Evolutionary conservation across 2,329 filamentous ascomycete species (phyloP).

Genomic region (Knoxdaviesia capensis): DNA sequence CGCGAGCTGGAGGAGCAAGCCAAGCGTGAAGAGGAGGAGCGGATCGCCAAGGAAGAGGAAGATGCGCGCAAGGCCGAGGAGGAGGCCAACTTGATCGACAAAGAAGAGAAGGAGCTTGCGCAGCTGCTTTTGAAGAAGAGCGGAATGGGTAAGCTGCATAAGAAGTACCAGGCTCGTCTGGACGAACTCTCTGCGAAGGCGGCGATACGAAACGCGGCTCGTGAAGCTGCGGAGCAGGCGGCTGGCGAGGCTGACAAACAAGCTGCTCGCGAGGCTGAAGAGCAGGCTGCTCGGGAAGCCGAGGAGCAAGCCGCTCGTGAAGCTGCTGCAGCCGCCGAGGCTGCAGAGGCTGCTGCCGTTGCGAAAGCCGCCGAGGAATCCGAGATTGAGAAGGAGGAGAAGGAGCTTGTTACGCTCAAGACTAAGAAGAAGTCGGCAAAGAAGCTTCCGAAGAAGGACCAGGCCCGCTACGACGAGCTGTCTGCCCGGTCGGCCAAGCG

Average conservation of each 20-base stretch:
- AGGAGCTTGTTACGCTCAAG: conserved; percentile 1
- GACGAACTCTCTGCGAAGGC: conserved; percentile 11
- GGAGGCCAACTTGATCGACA: conserved; percentile 15
- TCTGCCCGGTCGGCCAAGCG: conserved; percentile 1
- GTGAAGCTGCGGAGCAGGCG: conserved; percentile 12
- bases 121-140: background rate
- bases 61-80: conserved; percentile 14
- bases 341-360: background rate
- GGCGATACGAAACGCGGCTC: conserved; percentile 5
- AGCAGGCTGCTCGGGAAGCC: conserved; percentile 12
- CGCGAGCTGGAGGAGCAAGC: background rate
- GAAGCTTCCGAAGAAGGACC: conserved; percentile 1
- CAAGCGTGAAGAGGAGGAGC: background rate
- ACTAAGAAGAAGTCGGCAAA: conserved; percentile 1
- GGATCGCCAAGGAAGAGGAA: background rate
- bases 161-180: conserved; percentile 2
- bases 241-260: conserved; percentile 13
- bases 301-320: conserved; percentile 11
- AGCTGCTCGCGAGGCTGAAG: conserved; percentile 9
- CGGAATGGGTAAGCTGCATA: conserved; percentile 2
- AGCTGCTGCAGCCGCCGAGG: conserved; percentile 4
- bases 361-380: background rate
- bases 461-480: conserved; percentile 2
- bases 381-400: conserved; percentile 1
- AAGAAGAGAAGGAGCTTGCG: conserved; percentile 11